Conservation (phyloP, 108 stramenopile genomes). For the Asterionellopsis glacialis region DNA sequence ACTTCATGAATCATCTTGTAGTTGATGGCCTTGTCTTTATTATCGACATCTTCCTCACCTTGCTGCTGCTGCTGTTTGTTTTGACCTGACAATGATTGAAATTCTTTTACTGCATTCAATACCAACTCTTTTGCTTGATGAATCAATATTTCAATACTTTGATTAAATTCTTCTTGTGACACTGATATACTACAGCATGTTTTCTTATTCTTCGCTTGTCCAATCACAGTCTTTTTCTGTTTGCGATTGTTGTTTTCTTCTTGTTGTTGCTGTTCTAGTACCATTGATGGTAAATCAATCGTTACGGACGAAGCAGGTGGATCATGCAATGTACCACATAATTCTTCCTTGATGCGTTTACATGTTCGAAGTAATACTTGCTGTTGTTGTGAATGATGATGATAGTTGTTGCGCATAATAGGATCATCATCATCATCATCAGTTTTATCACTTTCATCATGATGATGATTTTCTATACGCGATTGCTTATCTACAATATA, state of each 20-base stretch:
- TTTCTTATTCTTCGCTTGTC: too few relatives aligned
- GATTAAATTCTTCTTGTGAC: slow-evolving; percentile 39
- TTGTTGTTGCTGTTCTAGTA: too few relatives aligned
- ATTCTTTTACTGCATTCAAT: slow-evolving; percentile 27
- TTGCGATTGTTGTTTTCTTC: too few relatives aligned
- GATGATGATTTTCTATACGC: slow-evolving; percentile 12
- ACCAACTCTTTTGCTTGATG: slow-evolving; percentile 34
- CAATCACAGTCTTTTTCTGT: too few relatives aligned
- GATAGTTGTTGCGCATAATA: neutral
- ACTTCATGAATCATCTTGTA: slow-evolving; percentile 57
- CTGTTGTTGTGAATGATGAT: slow-evolving; percentile 18
- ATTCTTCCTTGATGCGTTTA: slow-evolving; percentile 62
- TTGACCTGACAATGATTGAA: neutral
- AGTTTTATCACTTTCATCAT: slow-evolving; percentile 5
- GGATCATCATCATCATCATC: too few relatives aligned
- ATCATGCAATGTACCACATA: slow-evolving; percentile 46
- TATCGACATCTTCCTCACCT: neutral
- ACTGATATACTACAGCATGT: slow-evolving; percentile 13
- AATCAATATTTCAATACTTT: slow-evolving; percentile 29
- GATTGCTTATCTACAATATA: slow-evolving; percentile 11
- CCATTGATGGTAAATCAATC: slow-evolving; percentile 10
- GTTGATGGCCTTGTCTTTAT: neutral
- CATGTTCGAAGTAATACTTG: slow-evolving; percentile 41
- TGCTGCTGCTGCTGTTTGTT: too few relatives aligned
- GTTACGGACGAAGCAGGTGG: slow-evolving; percentile 11